Conservation (phyloP, 805 yeast genomes). For the Metschnikowia continentalis region DNA sequence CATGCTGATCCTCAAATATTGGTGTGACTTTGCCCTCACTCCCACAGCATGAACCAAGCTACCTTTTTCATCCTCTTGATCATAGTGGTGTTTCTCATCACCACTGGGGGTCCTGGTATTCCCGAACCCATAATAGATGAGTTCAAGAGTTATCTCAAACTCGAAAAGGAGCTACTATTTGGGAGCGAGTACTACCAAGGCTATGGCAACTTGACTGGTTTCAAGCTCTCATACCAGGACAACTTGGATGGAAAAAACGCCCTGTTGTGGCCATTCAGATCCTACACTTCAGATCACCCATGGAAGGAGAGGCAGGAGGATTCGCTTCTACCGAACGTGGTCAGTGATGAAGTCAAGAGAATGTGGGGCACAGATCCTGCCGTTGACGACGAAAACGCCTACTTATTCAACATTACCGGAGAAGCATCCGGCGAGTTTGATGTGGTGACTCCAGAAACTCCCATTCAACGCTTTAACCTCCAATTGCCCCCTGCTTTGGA, state of each 20-base stretch:
- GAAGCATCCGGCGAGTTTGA: conserved; percentile 42
- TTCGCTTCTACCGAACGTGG: conserved; percentile 56
- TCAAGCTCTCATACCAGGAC: conserved; percentile 61
- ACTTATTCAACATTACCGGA: conserved; percentile 47
- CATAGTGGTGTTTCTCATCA: conserved; percentile 29
- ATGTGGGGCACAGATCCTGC: conserved; percentile 46
- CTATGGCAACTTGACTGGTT: conserved; percentile 73
- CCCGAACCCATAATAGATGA: conserved; percentile 24
- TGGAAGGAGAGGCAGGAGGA: conserved; percentile 46
- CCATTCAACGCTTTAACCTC: conserved; percentile 3
- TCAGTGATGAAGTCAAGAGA: conserved; percentile 44
- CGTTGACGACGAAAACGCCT: conserved; percentile 18
- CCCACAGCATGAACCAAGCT: conserved; percentile 25
- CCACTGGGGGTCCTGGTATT: conserved; percentile 25
- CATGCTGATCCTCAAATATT: not conserved
- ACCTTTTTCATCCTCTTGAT: conserved; percentile 30
- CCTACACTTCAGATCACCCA: conserved; percentile 37
- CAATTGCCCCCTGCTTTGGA: conserved; percentile 29
- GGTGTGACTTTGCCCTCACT: not conserved
- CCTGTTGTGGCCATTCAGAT: conserved; percentile 57
- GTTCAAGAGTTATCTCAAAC: conserved; percentile 23
- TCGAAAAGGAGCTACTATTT: conserved; percentile 23
- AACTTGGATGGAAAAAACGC: conserved; percentile 40
- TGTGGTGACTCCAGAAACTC: conserved; percentile 13
- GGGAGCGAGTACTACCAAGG: conserved; percentile 47